These are phyloP conservation scores for Nemania sp. DNA, from an alignment of 2,329 filamentous ascomycete species.

Conservation along the genomic window DNA sequence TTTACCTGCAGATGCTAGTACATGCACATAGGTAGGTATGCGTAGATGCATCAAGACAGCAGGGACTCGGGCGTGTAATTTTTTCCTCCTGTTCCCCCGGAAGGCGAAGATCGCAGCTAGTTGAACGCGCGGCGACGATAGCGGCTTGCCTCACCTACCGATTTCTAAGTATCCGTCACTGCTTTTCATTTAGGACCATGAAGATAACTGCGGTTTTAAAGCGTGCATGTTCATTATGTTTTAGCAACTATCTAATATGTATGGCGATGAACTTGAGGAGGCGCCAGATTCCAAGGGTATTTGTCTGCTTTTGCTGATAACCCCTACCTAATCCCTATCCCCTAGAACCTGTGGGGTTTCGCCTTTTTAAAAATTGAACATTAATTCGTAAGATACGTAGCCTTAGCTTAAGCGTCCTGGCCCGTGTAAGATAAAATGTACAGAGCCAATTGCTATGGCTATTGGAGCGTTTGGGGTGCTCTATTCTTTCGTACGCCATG, in stretches of 20 bases:
- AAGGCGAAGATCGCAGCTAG: not conserved
- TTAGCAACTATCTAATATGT: not conserved
- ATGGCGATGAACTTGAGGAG: not conserved
- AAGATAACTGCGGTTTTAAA: not conserved
- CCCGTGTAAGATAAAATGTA: not conserved
- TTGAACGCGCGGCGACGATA: not conserved
- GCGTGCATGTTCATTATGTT: not conserved
- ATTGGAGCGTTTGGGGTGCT: not conserved
- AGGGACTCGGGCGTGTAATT: not conserved
- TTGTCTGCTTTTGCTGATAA: not conserved
- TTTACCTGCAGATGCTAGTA: not conserved
- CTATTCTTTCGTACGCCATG: conserved; percentile 31
- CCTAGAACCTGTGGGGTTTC: not conserved
- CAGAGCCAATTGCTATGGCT: not conserved
- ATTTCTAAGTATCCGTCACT: not conserved
- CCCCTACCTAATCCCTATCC: too few species aligned
- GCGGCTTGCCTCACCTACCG: not conserved
- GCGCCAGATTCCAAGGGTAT: not conserved
- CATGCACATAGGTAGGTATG: too few species aligned
- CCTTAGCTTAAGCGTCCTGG: not conserved
- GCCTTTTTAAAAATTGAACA: not conserved
- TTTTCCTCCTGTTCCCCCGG: too few species aligned
- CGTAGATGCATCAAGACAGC: not conserved
- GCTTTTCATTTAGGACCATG: not conserved
- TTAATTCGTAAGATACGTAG: not conserved